A percentile compares a stretch with the other conserved stretches of the same genome.
Conservation (phyloP, 2,329 filamentous ascomycete genomes). For the Fusarium phyllophilum region DNA sequence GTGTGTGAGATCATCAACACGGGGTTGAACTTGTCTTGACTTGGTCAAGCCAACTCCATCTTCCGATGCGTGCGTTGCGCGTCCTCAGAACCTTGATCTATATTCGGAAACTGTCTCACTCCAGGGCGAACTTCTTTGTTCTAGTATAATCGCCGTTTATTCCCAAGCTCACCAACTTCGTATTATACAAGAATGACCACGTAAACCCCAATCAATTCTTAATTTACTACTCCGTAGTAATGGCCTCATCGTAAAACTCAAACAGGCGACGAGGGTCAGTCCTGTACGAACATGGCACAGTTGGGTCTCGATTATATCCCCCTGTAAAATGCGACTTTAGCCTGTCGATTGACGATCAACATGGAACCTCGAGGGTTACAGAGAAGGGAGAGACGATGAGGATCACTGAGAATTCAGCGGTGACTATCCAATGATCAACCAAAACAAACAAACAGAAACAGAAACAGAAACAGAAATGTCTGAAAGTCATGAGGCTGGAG, state of each 20-base stretch:
- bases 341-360: constrained; percentile 34
- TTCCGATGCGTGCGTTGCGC: constrained; percentile 28
- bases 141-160: constrained; percentile 1
- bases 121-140: neutral
- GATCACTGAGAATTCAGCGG: neutral
- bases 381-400: neutral
- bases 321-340: constrained; percentile 2
- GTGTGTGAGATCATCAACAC: constrained; percentile 28
- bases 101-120: constrained; percentile 26
- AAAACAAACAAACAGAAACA: neutral
- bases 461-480: neutral
- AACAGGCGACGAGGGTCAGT: constrained; percentile 7
- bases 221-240: constrained; percentile 4
- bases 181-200: neutral
- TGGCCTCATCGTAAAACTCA: constrained; percentile 17
- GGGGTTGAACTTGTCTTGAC: constrained; percentile 20
- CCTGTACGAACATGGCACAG: constrained; percentile 23
- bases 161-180: neutral
- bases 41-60: neutral
- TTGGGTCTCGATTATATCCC: constrained; percentile 1
- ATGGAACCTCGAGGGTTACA: neutral
- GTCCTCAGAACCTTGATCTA: constrained; percentile 27
- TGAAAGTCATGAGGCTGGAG: constrained; percentile 5
- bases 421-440: constrained; percentile 1
- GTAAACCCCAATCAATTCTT: neutral